Evolutionary conservation across 768 basidiomycete species (phyloP).

Genomic region (Rhodosporidiobolus odoratus): DNA sequence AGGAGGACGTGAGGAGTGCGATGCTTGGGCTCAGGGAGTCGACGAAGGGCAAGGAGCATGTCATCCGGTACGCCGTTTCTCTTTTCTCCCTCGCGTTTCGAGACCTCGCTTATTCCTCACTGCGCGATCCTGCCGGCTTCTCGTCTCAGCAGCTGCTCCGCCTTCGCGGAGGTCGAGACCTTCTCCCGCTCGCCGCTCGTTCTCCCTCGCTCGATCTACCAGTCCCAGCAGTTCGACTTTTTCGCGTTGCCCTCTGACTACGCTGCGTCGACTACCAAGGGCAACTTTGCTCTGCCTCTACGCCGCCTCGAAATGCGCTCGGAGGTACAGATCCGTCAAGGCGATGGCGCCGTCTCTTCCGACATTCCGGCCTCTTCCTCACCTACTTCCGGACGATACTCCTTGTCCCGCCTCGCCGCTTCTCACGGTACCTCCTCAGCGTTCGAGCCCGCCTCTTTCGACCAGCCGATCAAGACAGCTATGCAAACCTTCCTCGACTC

Average conservation of each 20-base stretch:
- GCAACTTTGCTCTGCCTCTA: background rate
- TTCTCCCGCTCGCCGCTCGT: conserved; percentile 57
- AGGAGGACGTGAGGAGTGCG: background rate
- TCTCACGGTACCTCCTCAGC: background rate
- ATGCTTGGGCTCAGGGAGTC: background rate
- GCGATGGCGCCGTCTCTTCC: background rate
- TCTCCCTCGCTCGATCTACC: conserved; percentile 71
- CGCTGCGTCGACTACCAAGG: background rate
- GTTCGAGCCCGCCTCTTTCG: conserved; percentile 26
- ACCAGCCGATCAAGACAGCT: conserved; percentile 36
- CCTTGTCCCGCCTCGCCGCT: background rate
- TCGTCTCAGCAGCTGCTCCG: conserved; percentile 45
- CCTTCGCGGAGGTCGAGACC: conserved; percentile 77
- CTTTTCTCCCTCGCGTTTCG: background rate
- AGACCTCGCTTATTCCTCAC: background rate
- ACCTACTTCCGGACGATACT: background rate
- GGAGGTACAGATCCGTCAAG: conserved; percentile 19
- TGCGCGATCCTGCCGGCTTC: background rate
- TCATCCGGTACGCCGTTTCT: conserved; percentile 6
- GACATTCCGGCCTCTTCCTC: background rate
- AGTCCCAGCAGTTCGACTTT: conserved; percentile 79
- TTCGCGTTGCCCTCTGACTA: conserved; percentile 69
- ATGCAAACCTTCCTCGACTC: conserved; percentile 40
- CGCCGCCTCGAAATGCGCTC: conserved; percentile 24
- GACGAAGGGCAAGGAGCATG: background rate